Evolutionary conservation across 768 basidiomycete species (phyloP), one percentile per base, ranked within the genome.

Genomic region (Naganishia antarctica): DNA sequence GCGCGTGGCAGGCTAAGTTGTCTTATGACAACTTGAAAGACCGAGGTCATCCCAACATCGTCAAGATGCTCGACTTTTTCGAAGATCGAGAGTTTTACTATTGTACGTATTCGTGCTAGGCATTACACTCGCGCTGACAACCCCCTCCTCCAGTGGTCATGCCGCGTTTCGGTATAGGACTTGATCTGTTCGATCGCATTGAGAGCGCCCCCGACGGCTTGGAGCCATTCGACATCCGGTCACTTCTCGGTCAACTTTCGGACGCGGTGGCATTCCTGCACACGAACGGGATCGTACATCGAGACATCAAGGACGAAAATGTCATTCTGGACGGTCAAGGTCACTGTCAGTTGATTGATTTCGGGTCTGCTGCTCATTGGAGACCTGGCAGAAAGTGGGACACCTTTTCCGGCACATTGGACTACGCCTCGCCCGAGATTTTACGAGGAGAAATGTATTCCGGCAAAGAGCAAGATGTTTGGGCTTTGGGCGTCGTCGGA

Each of bases 241-340:
- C 84, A 49, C 90, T 96, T 74, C 82, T 99, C 3, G 89, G 91
- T 34, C 94, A 99, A 78, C 87, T 99, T 41, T 89, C 90, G 40
- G 93, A 97, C 76, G 93, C 91, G 0, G 78, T 91, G 64, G 73
- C 80, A 64, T 99, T 97, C 80, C 80, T 99, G 43, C 94, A 99
- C 76, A 81, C 85, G 9, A 89, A 87, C 69, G 91, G 91, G 60
- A 96, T 99, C 64, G 94, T 98, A 11, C 94, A 99, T 77, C 89
- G 94, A 59, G 94, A 99, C 73, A 86, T 99, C 77, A 99, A 99
- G 79, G 94, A 99, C 71, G 94, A 99, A 77, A 96, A 97, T 75
- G 77, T 80, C 58, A 78, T 80, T 23, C 74, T 81, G 15, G 80
- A 81, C 62, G 84, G 86, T 16, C 78, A 83, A 47, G 92, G 90